Conservation (phyloP, 768 basidiomycete genomes). For the Pisolithus albus region DNA sequence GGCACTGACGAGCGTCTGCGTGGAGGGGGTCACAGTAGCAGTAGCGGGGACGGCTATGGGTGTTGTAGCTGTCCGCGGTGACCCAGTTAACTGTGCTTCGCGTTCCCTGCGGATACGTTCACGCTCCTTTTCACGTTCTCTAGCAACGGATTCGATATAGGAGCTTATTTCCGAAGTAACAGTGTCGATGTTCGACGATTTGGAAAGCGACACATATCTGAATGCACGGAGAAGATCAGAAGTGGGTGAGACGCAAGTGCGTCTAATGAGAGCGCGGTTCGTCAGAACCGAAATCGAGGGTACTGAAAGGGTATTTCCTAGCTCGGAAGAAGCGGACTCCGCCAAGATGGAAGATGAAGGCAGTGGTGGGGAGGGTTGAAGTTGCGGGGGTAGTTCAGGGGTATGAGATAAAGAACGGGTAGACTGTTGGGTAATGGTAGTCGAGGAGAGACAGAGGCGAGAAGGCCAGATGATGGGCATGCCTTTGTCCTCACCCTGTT, state of each 20-base stretch:
- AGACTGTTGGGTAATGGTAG: slow-evolving; percentile 26
- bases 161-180: slow-evolving; percentile 56
- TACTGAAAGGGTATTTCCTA: neutral
- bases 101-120: slow-evolving; percentile 65
- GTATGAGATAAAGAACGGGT: slow-evolving; percentile 43
- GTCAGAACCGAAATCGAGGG: slow-evolving; percentile 8
- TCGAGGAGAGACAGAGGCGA: slow-evolving; percentile 47
- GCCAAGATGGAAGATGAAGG: slow-evolving; percentile 28
- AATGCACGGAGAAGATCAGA: slow-evolving; percentile 37
- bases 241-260: slow-evolving; percentile 29
- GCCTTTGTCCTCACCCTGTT: slow-evolving; percentile 76
- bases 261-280: slow-evolving; percentile 27
- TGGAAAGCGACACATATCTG: slow-evolving; percentile 46
- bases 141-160: slow-evolving; percentile 70
- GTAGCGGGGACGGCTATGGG: slow-evolving; percentile 13
- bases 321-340: slow-evolving; percentile 14
- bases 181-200: slow-evolving; percentile 41
- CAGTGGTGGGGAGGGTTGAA: slow-evolving; percentile 48
- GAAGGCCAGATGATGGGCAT: slow-evolving; percentile 68
- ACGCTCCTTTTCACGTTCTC: slow-evolving; percentile 71
- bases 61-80: slow-evolving; percentile 19
- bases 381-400: slow-evolving; percentile 57
- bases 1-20: slow-evolving; percentile 8
- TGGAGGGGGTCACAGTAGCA: slow-evolving; percentile 8
- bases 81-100: slow-evolving; percentile 35